Evolutionary conservation across 1,284 basidiomycete genomes (phyloP).

Genomic region (Polyporus tsugae): DNA sequence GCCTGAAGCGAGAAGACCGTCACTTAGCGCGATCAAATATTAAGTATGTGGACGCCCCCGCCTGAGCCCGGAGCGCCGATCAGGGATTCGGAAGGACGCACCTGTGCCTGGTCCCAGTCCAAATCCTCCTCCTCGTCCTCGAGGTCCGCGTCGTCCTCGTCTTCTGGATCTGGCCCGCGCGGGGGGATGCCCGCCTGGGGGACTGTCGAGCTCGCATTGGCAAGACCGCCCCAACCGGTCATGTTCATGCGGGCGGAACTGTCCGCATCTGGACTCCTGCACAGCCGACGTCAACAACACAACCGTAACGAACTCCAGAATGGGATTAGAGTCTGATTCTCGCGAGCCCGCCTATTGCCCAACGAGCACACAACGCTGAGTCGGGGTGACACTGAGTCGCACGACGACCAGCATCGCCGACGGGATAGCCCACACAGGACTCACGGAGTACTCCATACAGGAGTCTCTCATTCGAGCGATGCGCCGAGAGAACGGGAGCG

Average conservation of each 20-base stretch:
- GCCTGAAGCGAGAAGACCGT: constrained; percentile 42
- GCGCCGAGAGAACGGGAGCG: background rate
- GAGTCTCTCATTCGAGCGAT: too few relatives aligned
- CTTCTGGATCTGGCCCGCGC: constrained; percentile 51
- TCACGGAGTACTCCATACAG: too few relatives aligned
- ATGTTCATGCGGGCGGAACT: constrained; percentile 49
- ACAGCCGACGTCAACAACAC: constrained; percentile 6
- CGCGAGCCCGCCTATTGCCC: too few relatives aligned
- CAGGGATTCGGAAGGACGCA: constrained; percentile 38
- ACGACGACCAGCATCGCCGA: too few relatives aligned
- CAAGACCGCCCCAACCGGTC: constrained; percentile 65
- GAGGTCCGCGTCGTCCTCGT: constrained; percentile 39
- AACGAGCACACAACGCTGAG: too few relatives aligned
- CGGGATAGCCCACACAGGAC: too few relatives aligned
- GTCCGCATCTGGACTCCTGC: constrained; percentile 59
- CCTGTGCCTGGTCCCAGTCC: constrained; percentile 76
- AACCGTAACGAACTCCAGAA: too few relatives aligned
- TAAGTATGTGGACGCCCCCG: background rate
- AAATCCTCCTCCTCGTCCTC: constrained; percentile 43
- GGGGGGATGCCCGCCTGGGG: constrained; percentile 43
- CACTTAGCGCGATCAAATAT: constrained; percentile 39
- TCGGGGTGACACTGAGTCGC: too few relatives aligned
- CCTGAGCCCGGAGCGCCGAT: background rate
- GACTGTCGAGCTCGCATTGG: background rate
- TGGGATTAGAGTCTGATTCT: too few relatives aligned